Evolutionary conservation across 805 yeast genomes (phyloP).

Genomic region (Middelhovenomyces tepae): DNA sequence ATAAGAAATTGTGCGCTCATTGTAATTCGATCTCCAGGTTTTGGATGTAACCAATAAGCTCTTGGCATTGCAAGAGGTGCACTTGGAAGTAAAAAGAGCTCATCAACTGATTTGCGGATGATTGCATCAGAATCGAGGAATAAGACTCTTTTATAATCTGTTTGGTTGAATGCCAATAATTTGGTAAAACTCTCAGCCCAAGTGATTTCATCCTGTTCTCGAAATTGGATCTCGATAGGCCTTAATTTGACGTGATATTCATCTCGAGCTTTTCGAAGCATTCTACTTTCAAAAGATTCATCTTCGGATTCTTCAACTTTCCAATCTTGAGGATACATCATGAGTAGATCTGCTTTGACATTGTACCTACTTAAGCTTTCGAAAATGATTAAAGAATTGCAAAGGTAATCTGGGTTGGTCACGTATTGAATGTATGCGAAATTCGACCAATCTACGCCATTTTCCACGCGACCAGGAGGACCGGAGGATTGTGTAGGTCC

Average conservation of each 20-base stretch:
- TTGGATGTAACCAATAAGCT: constrained; percentile 37
- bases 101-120: constrained; percentile 31
- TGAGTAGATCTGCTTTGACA: constrained; percentile 30
- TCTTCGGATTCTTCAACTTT: constrained; percentile 1
- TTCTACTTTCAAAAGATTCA: neutral
- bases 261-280: constrained; percentile 5
- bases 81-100: constrained; percentile 41
- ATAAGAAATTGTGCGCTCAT: no score
- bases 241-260: constrained; percentile 5
- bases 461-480: no score
- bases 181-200: constrained; percentile 41
- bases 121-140: constrained; percentile 40
- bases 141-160: constrained; percentile 35
- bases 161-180: constrained; percentile 33
- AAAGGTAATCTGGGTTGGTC: constrained; percentile 33
- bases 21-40: no score
- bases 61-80: constrained; percentile 39
- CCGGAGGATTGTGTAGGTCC: no score
- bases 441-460: constrained; percentile 25
- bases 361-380: constrained; percentile 23
- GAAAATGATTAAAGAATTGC: constrained; percentile 35
- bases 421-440: constrained; percentile 45
- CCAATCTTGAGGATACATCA: constrained; percentile 25
- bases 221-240: constrained; percentile 2
- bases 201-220: constrained; percentile 12